A percentile compares a stretch with the other conserved stretches of the same genome.
phyloP scores from a whole-genome alignment of 371 early-diverging fungal species.

The Dichotomocladium elegans region DNA sequence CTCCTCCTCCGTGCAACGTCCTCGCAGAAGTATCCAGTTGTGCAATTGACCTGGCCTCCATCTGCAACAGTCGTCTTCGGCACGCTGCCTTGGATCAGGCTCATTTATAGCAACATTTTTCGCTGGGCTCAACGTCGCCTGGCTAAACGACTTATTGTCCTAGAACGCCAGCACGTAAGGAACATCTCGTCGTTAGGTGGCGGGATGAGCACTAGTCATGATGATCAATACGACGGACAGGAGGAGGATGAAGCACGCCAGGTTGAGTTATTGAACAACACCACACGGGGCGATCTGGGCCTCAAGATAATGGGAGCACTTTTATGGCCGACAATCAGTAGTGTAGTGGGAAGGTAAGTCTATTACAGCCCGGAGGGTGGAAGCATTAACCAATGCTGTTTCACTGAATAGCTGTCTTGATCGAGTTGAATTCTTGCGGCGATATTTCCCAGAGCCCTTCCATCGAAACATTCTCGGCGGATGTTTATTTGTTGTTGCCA shows the following conservation, averaged over 20 bases:
- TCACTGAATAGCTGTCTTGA: constrained; percentile 36
- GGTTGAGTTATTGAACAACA: constrained; percentile 3
- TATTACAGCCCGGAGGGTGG: too few relatives aligned
- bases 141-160: not conserved
- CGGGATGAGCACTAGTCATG: constrained; percentile 4
- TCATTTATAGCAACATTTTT: constrained; percentile 48
- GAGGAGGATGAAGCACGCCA: not conserved
- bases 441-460: constrained; percentile 54
- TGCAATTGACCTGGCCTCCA: constrained; percentile 50
- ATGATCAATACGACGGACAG: constrained; percentile 1
- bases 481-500: constrained; percentile 57
- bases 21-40: constrained; percentile 22
- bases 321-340: constrained; percentile 47
- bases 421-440: constrained; percentile 41
- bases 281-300: constrained; percentile 26
- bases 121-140: constrained; percentile 14
- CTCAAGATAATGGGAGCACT: constrained; percentile 51
- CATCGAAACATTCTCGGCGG: constrained; percentile 61
- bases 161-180: not conserved
- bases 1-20: constrained; percentile 20
- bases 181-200: not conserved
- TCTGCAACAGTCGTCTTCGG: constrained; percentile 51
- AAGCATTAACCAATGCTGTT: too few relatives aligned
- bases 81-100: constrained; percentile 55
- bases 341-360: constrained; percentile 37